Percentiles rank a stretch among this genome's conserved stretches.
Conservation (phyloP, 371 early-diverging fungal genomes). For the Conidiobolus incongruus region DNA sequence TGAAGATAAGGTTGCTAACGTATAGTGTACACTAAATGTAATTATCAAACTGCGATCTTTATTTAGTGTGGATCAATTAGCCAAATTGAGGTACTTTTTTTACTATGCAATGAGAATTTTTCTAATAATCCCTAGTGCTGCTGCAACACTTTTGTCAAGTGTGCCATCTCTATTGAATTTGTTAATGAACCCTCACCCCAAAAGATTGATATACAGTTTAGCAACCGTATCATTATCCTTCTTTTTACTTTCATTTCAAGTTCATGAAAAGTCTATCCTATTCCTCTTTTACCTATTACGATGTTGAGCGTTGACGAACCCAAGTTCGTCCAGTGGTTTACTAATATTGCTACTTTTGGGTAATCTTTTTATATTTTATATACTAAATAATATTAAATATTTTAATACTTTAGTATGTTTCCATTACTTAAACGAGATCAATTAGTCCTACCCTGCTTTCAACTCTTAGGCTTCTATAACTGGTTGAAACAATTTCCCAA, state of each 20-base stretch:
- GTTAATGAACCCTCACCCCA: slow-evolving; percentile 20
- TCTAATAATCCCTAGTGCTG: slow-evolving; percentile 17
- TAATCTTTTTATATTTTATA: slow-evolving; percentile 7
- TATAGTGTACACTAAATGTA: slow-evolving; percentile 85
- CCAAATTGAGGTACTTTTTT: slow-evolving; percentile 32
- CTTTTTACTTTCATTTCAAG: slow-evolving; percentile 88
- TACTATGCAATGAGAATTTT: not conserved
- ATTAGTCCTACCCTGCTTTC: slow-evolving; percentile 37
- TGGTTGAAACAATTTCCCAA: too few relatives aligned
- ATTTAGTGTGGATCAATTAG: slow-evolving; percentile 28
- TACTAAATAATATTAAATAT: not conserved
- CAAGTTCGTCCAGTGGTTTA: slow-evolving; percentile 32
- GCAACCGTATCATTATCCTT: slow-evolving; percentile 58
- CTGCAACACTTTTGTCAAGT: slow-evolving; percentile 35
- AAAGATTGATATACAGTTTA: slow-evolving; percentile 37
- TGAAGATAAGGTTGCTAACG: slow-evolving; percentile 92
- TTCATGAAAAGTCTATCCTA: slow-evolving; percentile 90
- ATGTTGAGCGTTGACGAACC: slow-evolving; percentile 38
- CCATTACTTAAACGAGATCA: slow-evolving; percentile 60
- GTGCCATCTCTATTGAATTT: slow-evolving; percentile 41
- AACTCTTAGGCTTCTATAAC: too few relatives aligned
- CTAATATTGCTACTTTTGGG: slow-evolving; percentile 65
- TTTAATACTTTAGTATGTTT: slow-evolving; percentile 36
- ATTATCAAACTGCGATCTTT: slow-evolving; percentile 52
- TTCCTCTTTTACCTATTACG: slow-evolving; percentile 56